Conservation (phyloP, 2,329 filamentous ascomycete species). For the Sarocladiaceae sp. region DNA sequence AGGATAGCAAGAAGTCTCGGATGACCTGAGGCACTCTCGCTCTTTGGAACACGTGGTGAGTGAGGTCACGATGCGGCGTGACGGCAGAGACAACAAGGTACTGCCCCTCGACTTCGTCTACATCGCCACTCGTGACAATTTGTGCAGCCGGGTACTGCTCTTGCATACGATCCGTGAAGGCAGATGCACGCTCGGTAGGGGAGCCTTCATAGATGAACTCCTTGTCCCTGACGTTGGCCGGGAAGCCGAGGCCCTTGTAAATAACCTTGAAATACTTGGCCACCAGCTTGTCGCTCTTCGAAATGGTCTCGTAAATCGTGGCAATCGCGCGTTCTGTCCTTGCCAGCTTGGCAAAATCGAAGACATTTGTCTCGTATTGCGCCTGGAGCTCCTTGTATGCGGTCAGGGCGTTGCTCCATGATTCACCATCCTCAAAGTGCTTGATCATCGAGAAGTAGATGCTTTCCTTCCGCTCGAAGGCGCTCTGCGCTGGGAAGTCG, state of each 20-base stretch:
- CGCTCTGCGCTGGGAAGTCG: conserved; percentile 71
- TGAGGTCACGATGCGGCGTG: conserved; percentile 73
- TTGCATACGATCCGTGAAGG: conserved; percentile 87
- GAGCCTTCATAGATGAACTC: conserved; percentile 87
- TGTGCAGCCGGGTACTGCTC: conserved; percentile 83
- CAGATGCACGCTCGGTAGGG: conserved; percentile 66
- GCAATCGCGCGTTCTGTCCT: conserved; percentile 86
- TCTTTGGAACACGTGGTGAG: conserved; percentile 80
- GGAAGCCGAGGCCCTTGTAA: conserved; percentile 87
- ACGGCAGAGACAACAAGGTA: conserved; percentile 79
- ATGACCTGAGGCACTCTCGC: conserved; percentile 77
- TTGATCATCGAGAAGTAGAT: conserved; percentile 95
- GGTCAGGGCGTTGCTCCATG: conserved; percentile 81
- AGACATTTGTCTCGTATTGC: conserved; percentile 87
- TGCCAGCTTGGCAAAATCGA: conserved; percentile 88
- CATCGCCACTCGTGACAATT: conserved; percentile 61
- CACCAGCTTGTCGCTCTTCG: conserved; percentile 70
- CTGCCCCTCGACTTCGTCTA: conserved; percentile 83
- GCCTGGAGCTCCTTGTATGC: conserved; percentile 84
- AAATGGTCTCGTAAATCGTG: conserved; percentile 81
- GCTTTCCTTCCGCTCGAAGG: conserved; percentile 87
- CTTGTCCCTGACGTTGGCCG: conserved; percentile 73
- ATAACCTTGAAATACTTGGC: conserved; percentile 88
- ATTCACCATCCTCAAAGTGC: conserved; percentile 87
- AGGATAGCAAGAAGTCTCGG: conserved; percentile 78